phyloP scores from a whole-genome alignment of 1,139 yeast genomes.

The Yamadazyma triangularis region DNA sequence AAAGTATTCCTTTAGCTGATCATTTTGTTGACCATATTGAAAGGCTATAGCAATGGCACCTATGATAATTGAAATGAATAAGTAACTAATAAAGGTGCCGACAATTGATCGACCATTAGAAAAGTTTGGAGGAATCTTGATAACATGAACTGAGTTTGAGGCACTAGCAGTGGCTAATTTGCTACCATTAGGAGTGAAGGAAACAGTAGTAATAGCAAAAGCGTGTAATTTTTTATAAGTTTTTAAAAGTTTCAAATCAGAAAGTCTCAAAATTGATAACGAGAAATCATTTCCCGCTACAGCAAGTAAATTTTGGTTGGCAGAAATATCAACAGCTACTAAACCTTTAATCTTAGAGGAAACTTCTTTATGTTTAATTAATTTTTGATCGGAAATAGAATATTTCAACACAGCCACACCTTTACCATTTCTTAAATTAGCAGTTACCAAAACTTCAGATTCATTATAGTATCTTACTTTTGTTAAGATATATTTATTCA shows the following conservation, averaged over 20 bases:
- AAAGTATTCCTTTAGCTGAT: conserved; percentile 25
- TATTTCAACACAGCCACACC: conserved; percentile 40
- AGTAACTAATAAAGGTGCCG: conserved; percentile 35
- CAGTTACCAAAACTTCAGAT: conserved; percentile 51
- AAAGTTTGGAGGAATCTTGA: conserved; percentile 53
- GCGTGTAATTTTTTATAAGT: conserved; percentile 61
- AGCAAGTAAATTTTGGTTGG: conserved; percentile 50
- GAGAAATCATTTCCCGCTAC: conserved; percentile 77
- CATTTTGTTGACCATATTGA: conserved; percentile 34
- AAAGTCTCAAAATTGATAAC: conserved; percentile 49
- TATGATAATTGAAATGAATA: conserved; percentile 43
- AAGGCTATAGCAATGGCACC: conserved; percentile 44
- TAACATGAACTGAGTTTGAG: conserved; percentile 66
- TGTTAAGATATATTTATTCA: conserved; percentile 39
- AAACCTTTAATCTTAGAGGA: conserved; percentile 58
- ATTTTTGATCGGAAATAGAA: conserved; percentile 37
- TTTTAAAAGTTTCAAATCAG: conserved; percentile 47
- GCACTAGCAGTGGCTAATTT: conserved; percentile 76
- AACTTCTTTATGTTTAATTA: conserved; percentile 39
- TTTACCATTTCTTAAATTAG: conserved; percentile 40
- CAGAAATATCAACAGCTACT: conserved; percentile 60
- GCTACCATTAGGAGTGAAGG: conserved; percentile 66
- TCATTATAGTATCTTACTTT: conserved; percentile 58
- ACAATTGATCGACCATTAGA: conserved; percentile 41
- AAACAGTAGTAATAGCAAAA: conserved; percentile 75